Conservation (phyloP, 176 grass and related monocot genomes). For the Elymus sibiricus region DNA sequence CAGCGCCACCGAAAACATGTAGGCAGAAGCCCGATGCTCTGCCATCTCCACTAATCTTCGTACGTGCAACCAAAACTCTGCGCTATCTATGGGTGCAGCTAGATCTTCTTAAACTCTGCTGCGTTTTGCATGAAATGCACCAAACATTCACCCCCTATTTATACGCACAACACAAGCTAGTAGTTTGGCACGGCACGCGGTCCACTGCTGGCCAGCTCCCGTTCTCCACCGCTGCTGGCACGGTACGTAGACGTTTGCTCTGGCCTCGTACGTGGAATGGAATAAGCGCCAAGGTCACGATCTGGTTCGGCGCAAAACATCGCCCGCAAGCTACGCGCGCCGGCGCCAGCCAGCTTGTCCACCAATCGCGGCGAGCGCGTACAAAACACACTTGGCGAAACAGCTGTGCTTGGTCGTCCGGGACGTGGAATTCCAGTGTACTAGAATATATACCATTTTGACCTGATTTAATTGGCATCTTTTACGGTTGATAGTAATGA, state of each 20-base stretch:
- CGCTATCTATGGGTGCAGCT: too few relatives aligned
- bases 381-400: too few relatives aligned
- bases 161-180: not conserved
- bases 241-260: not conserved
- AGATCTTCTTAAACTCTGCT: too few relatives aligned
- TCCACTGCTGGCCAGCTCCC: not conserved
- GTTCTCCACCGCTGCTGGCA: not conserved
- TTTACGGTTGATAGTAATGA: too few relatives aligned
- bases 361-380: not conserved
- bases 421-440: too few relatives aligned
- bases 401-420: too few relatives aligned
- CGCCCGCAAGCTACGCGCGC: not conserved
- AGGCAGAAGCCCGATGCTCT: not conserved
- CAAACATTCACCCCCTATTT: not conserved
- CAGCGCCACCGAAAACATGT: slow-evolving; percentile 28
- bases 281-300: not conserved
- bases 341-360: not conserved
- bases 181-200: not conserved
- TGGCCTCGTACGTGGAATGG: not conserved
- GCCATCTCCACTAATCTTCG: not conserved
- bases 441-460: too few relatives aligned
- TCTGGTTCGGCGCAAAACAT: not conserved
- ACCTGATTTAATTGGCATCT: too few relatives aligned
- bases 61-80: not conserved
- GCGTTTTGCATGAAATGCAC: slow-evolving; percentile 15